These are phyloP conservation scores for Hygrophorus pudorinus DNA, from an alignment of 768 basidiomycete genomes.

Conservation along the genomic window DNA sequence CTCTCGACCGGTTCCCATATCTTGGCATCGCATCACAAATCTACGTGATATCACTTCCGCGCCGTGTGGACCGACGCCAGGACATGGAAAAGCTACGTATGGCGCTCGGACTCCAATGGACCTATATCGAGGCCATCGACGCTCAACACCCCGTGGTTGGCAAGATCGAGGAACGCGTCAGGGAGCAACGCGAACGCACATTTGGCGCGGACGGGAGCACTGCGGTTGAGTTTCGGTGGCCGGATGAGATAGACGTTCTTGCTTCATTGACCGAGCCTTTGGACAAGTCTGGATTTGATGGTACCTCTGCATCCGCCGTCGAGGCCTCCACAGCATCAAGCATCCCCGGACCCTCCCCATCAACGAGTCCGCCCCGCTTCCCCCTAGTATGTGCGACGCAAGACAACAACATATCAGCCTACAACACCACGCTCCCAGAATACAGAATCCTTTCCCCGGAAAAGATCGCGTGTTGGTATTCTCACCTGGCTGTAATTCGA, in stretches of 20 bases:
- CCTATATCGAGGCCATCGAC: slow-evolving; percentile 40
- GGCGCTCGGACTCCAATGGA: slow-evolving; percentile 40
- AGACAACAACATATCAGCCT: slow-evolving; percentile 27
- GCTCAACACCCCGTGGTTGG: slow-evolving; percentile 27
- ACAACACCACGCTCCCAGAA: slow-evolving; percentile 26
- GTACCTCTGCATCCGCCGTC: background rate
- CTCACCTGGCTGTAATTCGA: slow-evolving; percentile 47
- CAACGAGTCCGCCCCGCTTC: slow-evolving; percentile 4
- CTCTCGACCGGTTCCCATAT: too few relatives aligned
- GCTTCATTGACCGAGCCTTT: slow-evolving; percentile 14
- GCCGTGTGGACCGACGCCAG: slow-evolving; percentile 40
- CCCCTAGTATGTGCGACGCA: slow-evolving; percentile 34
- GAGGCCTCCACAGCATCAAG: background rate
- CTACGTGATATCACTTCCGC: slow-evolving; percentile 53
- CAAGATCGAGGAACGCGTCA: slow-evolving; percentile 35
- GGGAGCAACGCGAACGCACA: slow-evolving; percentile 18
- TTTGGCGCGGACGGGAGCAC: background rate
- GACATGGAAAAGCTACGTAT: slow-evolving; percentile 48
- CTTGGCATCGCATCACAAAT: slow-evolving; percentile 33
- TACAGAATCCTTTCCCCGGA: slow-evolving; percentile 45
- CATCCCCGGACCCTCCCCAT: too few relatives aligned
- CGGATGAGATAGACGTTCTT: slow-evolving; percentile 22
- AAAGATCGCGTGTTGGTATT: slow-evolving; percentile 65
- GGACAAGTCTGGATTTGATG: slow-evolving; percentile 16
- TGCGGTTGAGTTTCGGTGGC: slow-evolving; percentile 26